Percentiles rank a stretch among this genome's conserved stretches.
Evolutionary conservation across 768 basidiomycete genomes (phyloP).

Genomic region (Dendrothele bispora): DNA sequence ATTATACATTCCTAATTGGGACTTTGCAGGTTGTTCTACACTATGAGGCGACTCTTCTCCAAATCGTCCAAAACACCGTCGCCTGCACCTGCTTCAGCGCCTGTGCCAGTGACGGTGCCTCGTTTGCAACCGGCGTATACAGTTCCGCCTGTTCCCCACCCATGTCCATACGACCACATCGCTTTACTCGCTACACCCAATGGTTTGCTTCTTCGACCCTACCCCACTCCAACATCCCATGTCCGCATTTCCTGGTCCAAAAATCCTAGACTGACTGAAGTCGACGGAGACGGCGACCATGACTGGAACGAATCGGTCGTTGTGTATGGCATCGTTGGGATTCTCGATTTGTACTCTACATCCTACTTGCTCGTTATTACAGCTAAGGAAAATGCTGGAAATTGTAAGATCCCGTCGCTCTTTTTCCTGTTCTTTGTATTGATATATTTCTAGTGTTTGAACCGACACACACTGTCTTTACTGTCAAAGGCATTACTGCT

Average conservation of each 20-base stretch:
- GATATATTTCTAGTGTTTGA: constrained; percentile 51
- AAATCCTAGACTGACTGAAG: constrained; percentile 49
- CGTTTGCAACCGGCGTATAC: constrained; percentile 63
- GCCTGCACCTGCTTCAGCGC: constrained; percentile 13
- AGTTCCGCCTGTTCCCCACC: constrained; percentile 73
- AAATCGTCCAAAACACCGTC: constrained; percentile 19
- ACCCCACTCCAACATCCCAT: constrained; percentile 38
- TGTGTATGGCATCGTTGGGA: constrained; percentile 76
- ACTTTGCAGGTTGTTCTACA: constrained; percentile 5
- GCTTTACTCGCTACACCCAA: constrained; percentile 56
- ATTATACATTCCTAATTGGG: constrained; percentile 6
- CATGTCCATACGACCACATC: constrained; percentile 69
- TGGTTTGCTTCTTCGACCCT: constrained; percentile 70
- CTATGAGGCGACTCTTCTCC: constrained; percentile 44
- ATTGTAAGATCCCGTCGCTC: constrained; percentile 44
- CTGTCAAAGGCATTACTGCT: constrained; percentile 64
- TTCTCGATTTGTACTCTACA: constrained; percentile 71
- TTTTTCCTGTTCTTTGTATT: constrained; percentile 2
- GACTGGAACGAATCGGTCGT: constrained; percentile 60
- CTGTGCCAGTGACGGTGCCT: constrained; percentile 19
- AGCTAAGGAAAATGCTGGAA: constrained; percentile 60
- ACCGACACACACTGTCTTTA: constrained; percentile 58
- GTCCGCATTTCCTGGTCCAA: constrained; percentile 66
- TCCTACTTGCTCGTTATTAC: constrained; percentile 79
- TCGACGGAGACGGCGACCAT: constrained; percentile 33